These are phyloP conservation scores for Stagonosporopsis tanaceti DNA, from an alignment of 2,329 filamentous ascomycete genomes.

Conservation along the genomic window DNA sequence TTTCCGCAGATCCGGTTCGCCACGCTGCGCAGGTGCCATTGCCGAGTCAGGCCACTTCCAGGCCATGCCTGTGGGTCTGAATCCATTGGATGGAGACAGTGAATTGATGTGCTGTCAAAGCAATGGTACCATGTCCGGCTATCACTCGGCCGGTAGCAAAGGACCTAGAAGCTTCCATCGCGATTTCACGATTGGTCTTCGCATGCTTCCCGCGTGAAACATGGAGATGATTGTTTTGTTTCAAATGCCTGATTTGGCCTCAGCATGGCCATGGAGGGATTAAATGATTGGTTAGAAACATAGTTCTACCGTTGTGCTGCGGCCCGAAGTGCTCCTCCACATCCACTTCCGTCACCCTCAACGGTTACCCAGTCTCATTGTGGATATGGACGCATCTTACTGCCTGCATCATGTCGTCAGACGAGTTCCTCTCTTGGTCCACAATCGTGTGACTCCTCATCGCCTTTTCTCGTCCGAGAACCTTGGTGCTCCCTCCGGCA, in stretches of 20 bases:
- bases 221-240: slow-evolving; percentile 23
- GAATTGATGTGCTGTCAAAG: slow-evolving; percentile 22
- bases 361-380: slow-evolving; percentile 8
- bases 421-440: slow-evolving; percentile 6
- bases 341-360: slow-evolving; percentile 19
- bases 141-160: slow-evolving; percentile 13
- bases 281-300: slow-evolving; percentile 29
- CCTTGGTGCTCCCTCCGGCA: slow-evolving; percentile 47
- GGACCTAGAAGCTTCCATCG: slow-evolving; percentile 14
- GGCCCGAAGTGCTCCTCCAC: slow-evolving; percentile 20
- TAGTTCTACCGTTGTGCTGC: slow-evolving; percentile 16
- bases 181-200: slow-evolving; percentile 6
- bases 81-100: slow-evolving; percentile 16
- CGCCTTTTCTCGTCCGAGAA: slow-evolving; percentile 50
- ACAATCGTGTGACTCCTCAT: slow-evolving; percentile 25
- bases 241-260: slow-evolving; percentile 19
- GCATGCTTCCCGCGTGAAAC: slow-evolving; percentile 15
- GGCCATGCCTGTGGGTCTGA: slow-evolving; percentile 11
- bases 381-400: not conserved
- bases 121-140: slow-evolving; percentile 10
- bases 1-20: slow-evolving; percentile 19
- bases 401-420: slow-evolving; percentile 2
- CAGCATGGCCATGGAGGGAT: slow-evolving; percentile 27
- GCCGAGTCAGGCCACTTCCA: slow-evolving; percentile 16
- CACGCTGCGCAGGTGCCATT: slow-evolving; percentile 14